A percentile compares a stretch with the other conserved stretches of the same genome.
Evolutionary conservation across 352 stramenopile species (phyloP).

Genomic region (Globisporangium megalacanthum): DNA sequence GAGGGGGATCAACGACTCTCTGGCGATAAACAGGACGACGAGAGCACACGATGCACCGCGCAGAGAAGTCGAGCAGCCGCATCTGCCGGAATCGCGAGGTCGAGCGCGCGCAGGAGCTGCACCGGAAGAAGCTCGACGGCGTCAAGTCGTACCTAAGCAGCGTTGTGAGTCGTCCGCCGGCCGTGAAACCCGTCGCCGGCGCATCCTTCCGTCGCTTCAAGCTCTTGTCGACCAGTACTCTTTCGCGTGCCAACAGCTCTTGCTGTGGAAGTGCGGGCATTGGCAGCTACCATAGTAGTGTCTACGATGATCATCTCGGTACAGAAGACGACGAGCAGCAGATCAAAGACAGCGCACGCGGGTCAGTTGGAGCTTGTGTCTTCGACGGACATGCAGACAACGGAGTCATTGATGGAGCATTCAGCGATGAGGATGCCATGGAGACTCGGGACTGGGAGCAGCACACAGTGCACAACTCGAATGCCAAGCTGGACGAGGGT

Average conservation of each 20-base stretch:
- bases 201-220: conserved; percentile 10
- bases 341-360: not conserved
- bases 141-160: conserved; percentile 56
- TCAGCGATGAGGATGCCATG: not conserved
- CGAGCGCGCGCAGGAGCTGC: conserved; percentile 61
- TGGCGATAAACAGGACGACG: not conserved
- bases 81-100: conserved; percentile 66
- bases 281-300: not conserved
- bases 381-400: too few species aligned
- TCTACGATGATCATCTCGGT: not conserved
- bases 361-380: too few species aligned
- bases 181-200: not conserved
- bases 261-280: not conserved
- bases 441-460: not conserved
- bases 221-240: not conserved
- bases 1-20: not conserved
- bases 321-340: not conserved
- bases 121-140: conserved; percentile 64
- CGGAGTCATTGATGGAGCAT: not conserved
- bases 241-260: not conserved
- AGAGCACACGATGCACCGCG: conserved; percentile 43
- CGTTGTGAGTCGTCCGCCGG: conserved; percentile 12
- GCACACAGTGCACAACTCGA: conserved; percentile 5
- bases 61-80: conserved; percentile 74
- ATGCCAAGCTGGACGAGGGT: conserved; percentile 50